Conservation (phyloP, 2,329 filamentous ascomycete species). For the Claviceps pusilla region DNA sequence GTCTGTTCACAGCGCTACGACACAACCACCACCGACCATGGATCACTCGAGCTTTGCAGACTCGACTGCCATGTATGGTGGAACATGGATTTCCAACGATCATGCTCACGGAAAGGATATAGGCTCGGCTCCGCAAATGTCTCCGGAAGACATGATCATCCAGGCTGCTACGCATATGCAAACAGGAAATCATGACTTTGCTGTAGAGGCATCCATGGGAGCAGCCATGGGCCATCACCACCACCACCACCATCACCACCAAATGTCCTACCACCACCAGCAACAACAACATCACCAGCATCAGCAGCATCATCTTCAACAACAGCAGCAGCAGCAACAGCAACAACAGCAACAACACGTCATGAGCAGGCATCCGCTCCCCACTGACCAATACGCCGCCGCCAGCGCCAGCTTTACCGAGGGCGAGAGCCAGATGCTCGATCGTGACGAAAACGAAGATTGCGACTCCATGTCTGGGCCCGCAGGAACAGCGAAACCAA, state of each 20-base stretch:
- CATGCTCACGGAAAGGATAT: conserved; percentile 31
- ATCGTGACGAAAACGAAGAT: conserved; percentile 44
- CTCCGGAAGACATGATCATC: conserved; percentile 44
- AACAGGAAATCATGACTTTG: conserved; percentile 32
- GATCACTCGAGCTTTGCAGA: conserved; percentile 32
- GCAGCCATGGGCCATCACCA: conserved; percentile 24
- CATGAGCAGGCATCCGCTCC: conserved; percentile 35
- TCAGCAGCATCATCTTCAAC: conserved; percentile 13
- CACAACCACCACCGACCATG: conserved; percentile 29
- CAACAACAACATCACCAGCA: conserved; percentile 25
- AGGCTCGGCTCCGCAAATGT: conserved; percentile 29
- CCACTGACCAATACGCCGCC: conserved; percentile 35
- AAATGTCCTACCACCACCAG: conserved; percentile 26
- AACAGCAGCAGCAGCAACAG: background rate
- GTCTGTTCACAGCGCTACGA: conserved; percentile 38
- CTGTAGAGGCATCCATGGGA: conserved; percentile 32
- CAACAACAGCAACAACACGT: conserved; percentile 20
- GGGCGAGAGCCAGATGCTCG: conserved; percentile 43
- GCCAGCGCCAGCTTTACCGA: conserved; percentile 40
- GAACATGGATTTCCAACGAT: conserved; percentile 35
- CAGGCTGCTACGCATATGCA: conserved; percentile 43
- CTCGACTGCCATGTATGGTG: conserved; percentile 28
- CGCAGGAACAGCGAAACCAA: conserved; percentile 36
- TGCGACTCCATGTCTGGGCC: conserved; percentile 34
- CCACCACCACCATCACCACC: conserved; percentile 5